Evolutionary conservation across 2,329 filamentous ascomycete genomes (phyloP).

Genomic region (Rhynchosporium secalis): DNA sequence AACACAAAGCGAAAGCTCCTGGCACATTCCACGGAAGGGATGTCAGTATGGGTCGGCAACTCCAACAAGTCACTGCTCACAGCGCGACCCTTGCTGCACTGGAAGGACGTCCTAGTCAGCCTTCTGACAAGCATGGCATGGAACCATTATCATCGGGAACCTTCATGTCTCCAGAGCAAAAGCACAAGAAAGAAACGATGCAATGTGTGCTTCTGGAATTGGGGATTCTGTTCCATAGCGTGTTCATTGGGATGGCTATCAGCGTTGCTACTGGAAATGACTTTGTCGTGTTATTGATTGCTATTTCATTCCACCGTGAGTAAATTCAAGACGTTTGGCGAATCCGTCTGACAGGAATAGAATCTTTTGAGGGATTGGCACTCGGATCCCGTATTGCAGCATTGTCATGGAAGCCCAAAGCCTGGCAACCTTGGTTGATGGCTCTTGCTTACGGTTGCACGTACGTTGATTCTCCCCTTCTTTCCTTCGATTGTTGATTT

Average conservation of each 20-base stretch:
- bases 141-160: conserved; percentile 21
- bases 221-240: conserved; percentile 23
- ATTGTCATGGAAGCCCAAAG: conserved; percentile 14
- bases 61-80: conserved; percentile 16
- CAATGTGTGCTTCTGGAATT: conserved; percentile 42
- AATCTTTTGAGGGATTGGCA: conserved; percentile 17
- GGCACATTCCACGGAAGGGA: conserved; percentile 10
- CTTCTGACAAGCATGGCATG: conserved; percentile 18
- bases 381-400: conserved; percentile 17
- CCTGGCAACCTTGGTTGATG: conserved; percentile 17
- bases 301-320: conserved; percentile 18
- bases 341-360: conserved; percentile 1
- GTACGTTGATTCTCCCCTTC: neutral
- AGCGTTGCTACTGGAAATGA: conserved; percentile 13
- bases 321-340: neutral
- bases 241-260: conserved; percentile 20
- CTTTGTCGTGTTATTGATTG: conserved; percentile 17
- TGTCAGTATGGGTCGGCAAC: conserved; percentile 8
- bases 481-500: neutral
- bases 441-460: conserved; percentile 18
- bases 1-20: neutral
- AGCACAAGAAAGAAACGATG: conserved; percentile 43
- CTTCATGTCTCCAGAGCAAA: conserved; percentile 47
- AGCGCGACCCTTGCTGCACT: conserved; percentile 3
- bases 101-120: conserved; percentile 5